Evolutionary conservation across 805 yeast genomes (phyloP).

Genomic region (Metschnikowia vanudenii): DNA sequence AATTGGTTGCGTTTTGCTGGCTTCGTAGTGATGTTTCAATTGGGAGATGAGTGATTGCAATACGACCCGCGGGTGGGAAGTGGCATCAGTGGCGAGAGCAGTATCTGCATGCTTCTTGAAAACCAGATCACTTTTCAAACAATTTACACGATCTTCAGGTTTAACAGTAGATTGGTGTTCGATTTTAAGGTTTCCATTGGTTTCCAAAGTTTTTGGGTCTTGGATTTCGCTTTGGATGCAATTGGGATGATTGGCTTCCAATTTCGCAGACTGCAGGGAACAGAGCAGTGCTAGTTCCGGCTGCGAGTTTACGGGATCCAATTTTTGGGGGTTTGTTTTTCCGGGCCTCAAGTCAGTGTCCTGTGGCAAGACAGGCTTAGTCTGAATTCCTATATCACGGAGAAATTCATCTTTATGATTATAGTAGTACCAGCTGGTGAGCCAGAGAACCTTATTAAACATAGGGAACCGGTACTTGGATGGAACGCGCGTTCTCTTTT

Average conservation of each 20-base stretch:
- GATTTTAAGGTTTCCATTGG: too few species aligned
- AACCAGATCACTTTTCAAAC: background rate
- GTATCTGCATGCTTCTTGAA: background rate
- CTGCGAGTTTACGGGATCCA: background rate
- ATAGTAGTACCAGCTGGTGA: slow-evolving; percentile 48
- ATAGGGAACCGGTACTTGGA: slow-evolving; percentile 74
- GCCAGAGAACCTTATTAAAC: slow-evolving; percentile 70
- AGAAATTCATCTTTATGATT: slow-evolving; percentile 26
- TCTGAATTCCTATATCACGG: slow-evolving; percentile 7
- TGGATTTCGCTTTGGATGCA: too few species aligned
- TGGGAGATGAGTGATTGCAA: slow-evolving; percentile 24
- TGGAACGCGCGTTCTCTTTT: slow-evolving; percentile 68
- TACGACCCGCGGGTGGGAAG: background rate
- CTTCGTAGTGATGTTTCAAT: slow-evolving; percentile 30
- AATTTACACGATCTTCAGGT: too few species aligned
- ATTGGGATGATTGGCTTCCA: too few species aligned
- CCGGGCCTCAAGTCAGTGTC: background rate
- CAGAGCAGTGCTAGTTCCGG: background rate
- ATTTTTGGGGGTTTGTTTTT: background rate
- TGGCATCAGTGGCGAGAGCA: background rate
- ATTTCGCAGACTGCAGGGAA: background rate
- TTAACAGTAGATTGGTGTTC: too few species aligned
- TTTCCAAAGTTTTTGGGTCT: too few species aligned
- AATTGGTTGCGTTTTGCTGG: slow-evolving; percentile 30
- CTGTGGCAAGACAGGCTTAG: background rate